phyloP scores from a whole-genome alignment of 2,329 filamentous ascomycete species.

The Cryphonectria japonica region DNA sequence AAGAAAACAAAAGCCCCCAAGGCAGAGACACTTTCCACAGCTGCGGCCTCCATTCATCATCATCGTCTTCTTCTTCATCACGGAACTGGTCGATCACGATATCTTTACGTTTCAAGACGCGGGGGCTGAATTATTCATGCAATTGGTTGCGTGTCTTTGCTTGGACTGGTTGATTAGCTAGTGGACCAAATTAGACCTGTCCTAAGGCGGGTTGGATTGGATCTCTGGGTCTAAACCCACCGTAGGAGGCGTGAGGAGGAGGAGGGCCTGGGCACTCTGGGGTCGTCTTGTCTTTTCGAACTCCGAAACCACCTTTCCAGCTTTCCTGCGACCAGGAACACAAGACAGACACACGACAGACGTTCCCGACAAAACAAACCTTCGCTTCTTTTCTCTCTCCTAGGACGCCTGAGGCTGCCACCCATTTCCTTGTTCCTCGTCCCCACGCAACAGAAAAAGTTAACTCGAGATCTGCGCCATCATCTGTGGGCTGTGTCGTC shows the following conservation, averaged over 20 bases:
- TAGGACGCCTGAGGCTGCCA: not conserved
- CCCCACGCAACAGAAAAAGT: not conserved
- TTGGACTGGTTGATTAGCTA: not conserved
- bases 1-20: too few species aligned
- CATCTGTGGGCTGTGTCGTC: not conserved
- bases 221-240: slow-evolving; percentile 2
- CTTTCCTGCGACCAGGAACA: not conserved
- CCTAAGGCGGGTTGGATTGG: not conserved
- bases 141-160: not conserved
- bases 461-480: not conserved
- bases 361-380: not conserved
- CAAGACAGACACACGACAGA: not conserved
- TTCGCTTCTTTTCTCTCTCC: not conserved
- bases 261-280: slow-evolving; percentile 3
- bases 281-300: slow-evolving; percentile 14
- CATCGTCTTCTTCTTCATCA: not conserved
- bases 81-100: not conserved
- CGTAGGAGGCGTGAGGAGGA: not conserved
- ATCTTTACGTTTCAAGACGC: not conserved
- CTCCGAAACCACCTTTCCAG: slow-evolving; percentile 19
- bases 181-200: slow-evolving; percentile 1
- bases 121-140: slow-evolving; percentile 7
- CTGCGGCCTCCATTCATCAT: not conserved
- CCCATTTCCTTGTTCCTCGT: not conserved
- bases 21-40: not conserved